phyloP scores from a whole-genome alignment of 148 eudicot species.

The Chenopodium quinoa region DNA sequence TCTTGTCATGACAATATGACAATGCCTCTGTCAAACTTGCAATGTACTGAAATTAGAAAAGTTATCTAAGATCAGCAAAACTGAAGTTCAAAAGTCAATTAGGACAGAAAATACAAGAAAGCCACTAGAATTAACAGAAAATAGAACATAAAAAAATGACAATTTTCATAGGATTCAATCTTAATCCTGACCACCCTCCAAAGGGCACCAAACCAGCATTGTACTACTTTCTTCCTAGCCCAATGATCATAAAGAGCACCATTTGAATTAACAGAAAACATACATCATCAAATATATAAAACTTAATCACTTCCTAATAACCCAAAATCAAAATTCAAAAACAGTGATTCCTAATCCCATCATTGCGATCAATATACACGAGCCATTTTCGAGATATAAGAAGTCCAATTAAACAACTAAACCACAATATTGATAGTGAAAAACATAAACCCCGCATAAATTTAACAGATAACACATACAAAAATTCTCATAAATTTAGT shows the following conservation, averaged over 20 bases:
- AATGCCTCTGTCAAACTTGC: slow-evolving; percentile 76
- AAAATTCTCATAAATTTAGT: neutral
- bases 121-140: too few relatives aligned
- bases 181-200: neutral
- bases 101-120: neutral
- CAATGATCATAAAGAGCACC: neutral
- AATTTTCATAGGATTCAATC: too few relatives aligned
- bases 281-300: neutral
- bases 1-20: slow-evolving; percentile 80
- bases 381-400: neutral
- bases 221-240: neutral
- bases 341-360: neutral
- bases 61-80: neutral
- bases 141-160: too few relatives aligned
- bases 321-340: neutral
- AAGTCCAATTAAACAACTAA: neutral
- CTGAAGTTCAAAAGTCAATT: neutral
- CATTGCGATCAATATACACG: neutral
- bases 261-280: neutral
- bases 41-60: slow-evolving; percentile 47
- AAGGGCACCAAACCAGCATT: neutral
- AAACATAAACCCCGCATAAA: too few relatives aligned
- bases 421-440: neutral
- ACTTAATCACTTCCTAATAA: neutral
- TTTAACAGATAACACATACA: too few relatives aligned